Conservation (phyloP, 345 rosid species). For the Eucalyptus cloeziana region DNA sequence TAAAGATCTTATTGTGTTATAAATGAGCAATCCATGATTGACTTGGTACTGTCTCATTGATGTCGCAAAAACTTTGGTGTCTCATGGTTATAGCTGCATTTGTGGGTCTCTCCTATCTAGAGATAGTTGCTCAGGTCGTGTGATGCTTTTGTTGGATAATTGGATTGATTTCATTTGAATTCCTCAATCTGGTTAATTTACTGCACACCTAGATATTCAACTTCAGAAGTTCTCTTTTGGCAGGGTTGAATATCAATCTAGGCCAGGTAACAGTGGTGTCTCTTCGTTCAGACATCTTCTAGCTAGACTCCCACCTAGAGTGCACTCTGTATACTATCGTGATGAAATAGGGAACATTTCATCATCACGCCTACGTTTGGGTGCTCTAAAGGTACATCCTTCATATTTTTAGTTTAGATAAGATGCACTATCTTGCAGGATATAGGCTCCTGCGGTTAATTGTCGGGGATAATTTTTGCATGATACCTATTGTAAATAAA, state of each 20-base stretch:
- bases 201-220: neutral
- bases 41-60: neutral
- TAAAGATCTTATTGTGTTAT: neutral
- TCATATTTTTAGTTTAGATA: neutral
- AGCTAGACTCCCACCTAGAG: constrained; percentile 85
- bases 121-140: neutral
- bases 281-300: constrained; percentile 80
- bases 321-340: constrained; percentile 91
- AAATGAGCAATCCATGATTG: neutral
- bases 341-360: constrained; percentile 42
- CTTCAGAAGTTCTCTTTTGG: constrained; percentile 11
- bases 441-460: neutral
- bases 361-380: neutral
- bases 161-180: neutral
- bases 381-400: constrained; percentile 1
- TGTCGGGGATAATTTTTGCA: neutral
- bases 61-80: neutral
- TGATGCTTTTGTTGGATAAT: neutral
- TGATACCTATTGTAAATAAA: neutral
- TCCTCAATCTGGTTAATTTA: neutral
- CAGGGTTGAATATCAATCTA: constrained; percentile 97
- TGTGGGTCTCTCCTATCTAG: neutral
- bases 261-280: constrained; percentile 43
- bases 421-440: neutral
- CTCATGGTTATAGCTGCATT: neutral